phyloP scores from a whole-genome alignment of 768 basidiomycete genomes.

The Phanerodontia chrysosporium region DNA sequence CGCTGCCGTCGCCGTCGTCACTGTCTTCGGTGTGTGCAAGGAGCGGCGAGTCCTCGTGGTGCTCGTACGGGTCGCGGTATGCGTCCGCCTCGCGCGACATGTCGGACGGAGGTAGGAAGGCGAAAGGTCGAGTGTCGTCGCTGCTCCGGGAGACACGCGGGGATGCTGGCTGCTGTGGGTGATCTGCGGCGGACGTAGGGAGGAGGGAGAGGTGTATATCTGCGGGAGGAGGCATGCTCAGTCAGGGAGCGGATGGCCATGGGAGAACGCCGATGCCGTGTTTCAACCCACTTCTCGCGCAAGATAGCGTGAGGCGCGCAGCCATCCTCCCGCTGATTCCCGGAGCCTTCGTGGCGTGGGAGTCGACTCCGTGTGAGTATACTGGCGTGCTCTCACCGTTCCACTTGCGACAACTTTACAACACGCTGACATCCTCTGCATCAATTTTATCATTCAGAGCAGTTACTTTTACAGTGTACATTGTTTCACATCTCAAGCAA shows the following conservation, averaged over 20 bases:
- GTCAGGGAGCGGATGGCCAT: not conserved
- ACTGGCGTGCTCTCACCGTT: too few species aligned
- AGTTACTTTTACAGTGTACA: not conserved
- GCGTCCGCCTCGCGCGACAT: not conserved
- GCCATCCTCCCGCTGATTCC: not conserved
- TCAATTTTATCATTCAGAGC: too few species aligned
- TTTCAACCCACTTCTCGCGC: conserved; percentile 1
- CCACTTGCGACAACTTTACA: too few species aligned
- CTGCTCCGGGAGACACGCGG: not conserved
- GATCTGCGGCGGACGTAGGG: not conserved
- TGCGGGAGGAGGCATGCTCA: not conserved
- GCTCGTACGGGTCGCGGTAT: not conserved
- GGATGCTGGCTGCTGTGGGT: not conserved
- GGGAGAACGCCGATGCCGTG: not conserved
- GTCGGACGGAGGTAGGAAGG: not conserved
- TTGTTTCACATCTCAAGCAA: not conserved
- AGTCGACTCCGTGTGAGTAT: too few species aligned
- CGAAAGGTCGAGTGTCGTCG: not conserved
- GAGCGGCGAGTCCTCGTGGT: not conserved
- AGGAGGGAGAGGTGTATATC: not conserved
- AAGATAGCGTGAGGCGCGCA: conserved; percentile 3
- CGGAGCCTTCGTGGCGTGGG: conserved; percentile 1
- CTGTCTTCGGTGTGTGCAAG: not conserved
- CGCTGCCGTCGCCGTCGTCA: not conserved
- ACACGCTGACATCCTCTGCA: too few species aligned